These are phyloP conservation scores for Hortiboletus campestris DNA, from an alignment of 768 basidiomycete genomes.

Conservation along the genomic window DNA sequence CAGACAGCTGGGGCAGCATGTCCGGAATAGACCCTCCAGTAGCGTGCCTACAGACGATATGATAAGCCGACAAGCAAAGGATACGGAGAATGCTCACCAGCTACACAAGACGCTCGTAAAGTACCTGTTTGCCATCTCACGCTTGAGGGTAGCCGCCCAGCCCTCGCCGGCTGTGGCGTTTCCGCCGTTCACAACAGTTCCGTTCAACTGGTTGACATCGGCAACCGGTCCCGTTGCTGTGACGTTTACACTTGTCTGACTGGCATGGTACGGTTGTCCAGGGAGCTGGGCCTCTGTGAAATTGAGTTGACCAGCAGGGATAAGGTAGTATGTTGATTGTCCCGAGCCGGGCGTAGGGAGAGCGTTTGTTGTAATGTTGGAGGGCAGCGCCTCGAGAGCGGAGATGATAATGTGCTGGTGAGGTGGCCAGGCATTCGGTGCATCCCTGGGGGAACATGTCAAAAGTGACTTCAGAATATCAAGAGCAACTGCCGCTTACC, in stretches of 20 bases:
- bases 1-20: constrained; percentile 66
- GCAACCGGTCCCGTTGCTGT: constrained; percentile 52
- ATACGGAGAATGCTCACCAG: constrained; percentile 51
- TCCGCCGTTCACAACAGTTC: constrained; percentile 66
- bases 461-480: background rate
- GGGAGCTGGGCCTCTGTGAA: constrained; percentile 70
- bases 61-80: background rate
- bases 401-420: constrained; percentile 79
- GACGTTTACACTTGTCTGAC: constrained; percentile 40
- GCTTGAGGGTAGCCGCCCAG: constrained; percentile 59
- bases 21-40: constrained; percentile 84
- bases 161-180: constrained; percentile 59
- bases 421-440: constrained; percentile 88
- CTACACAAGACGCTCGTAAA: constrained; percentile 81
- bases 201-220: constrained; percentile 56
- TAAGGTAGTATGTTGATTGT: constrained; percentile 61
- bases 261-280: constrained; percentile 52
- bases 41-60: constrained; percentile 53
- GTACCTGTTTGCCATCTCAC: constrained; percentile 85
- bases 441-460: constrained; percentile 50
- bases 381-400: constrained; percentile 72
- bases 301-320: constrained; percentile 82
- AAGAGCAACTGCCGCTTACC: constrained; percentile 42
- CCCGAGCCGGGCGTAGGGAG: constrained; percentile 51
- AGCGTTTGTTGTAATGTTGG: constrained; percentile 59